Conservation (phyloP, 306 rosid species). For the Cucumis sativus region DNA sequence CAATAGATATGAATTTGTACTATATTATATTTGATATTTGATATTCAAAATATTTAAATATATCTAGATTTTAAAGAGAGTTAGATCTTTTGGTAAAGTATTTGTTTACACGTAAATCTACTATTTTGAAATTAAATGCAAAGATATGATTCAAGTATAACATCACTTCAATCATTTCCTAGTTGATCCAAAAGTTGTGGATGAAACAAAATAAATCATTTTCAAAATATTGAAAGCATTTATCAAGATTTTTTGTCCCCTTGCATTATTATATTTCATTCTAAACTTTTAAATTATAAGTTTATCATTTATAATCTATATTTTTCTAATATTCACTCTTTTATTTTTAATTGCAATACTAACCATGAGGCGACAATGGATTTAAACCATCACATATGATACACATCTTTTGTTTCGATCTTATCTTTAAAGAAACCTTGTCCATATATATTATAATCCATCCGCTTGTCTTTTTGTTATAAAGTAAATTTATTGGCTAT, state of each 20-base stretch:
- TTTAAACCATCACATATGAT: not conserved
- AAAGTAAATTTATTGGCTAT: no score
- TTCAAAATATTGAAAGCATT: not conserved
- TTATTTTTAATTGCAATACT: not conserved
- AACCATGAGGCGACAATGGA: not conserved
- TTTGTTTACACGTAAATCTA: no score
- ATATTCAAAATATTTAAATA: no score
- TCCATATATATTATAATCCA: no score
- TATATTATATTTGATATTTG: no score
- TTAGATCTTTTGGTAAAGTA: no score
- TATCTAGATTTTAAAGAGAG: no score
- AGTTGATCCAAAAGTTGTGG: not conserved
- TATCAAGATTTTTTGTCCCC: not conserved
- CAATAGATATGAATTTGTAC: no score
- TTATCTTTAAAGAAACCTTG: no score
- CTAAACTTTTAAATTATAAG: not conserved
- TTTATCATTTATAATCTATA: not conserved
- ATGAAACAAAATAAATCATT: not conserved
- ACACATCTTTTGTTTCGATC: not conserved
- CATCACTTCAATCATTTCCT: not conserved
- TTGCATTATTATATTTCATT: not conserved
- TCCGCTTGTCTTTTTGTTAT: no score
- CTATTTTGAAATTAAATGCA: not conserved
- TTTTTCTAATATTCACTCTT: not conserved
- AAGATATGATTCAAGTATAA: not conserved